Evolutionary conservation across 2,329 filamentous ascomycete genomes (phyloP), one percentile per base, ranked within the genome.

Genomic region (Ascochyta koolunga): DNA sequence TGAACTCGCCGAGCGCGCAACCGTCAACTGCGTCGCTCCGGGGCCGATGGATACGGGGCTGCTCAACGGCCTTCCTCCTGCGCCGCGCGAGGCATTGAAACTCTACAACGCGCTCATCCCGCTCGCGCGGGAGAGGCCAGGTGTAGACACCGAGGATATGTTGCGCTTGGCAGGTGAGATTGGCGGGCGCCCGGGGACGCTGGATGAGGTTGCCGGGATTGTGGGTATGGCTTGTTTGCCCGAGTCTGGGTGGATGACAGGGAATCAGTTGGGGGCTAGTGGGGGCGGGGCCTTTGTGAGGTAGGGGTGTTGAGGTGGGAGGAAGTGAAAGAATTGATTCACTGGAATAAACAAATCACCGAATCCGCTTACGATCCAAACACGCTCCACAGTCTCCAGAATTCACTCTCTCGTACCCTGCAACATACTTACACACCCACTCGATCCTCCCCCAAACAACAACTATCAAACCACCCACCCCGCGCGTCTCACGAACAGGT

Each of bases 211-310:
- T 70, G 89, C 88, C 0, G 89, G 88, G 1, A 82, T 90, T 10
- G 86, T 91, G 22, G 87, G 83, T 1, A 90, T 91, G 86, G 73
- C 90, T 27, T 90, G 88, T 70, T 82, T 83, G 2, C 77, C 79
- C 7, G 89, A 92, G 70, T 82, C 82, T 16, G 81, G 78, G n/a
- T 92, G 89, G 88, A 86, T 85, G 71, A 93, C 89, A 0, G 89
- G 89, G 2, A 87, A 87, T 72, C 86, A 90, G 29, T 82, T 93
- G 3, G 89, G 86, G 75, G 88, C 89, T 5, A 92, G 91, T 70
- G 89, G 89, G 0, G 89, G 89, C 2, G 85, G 90, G 82, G 82
- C 79, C 56, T 83, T 86, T 74, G 78, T 57, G 10, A 29, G 51
- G 24, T 60, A 44, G 48, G 7, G 7, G n/a, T n/a, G n/a, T n/a